Evolutionary conservation across 192 early-diverging fungal species (phyloP).

Genomic region (Umbelopsis vinacea): DNA sequence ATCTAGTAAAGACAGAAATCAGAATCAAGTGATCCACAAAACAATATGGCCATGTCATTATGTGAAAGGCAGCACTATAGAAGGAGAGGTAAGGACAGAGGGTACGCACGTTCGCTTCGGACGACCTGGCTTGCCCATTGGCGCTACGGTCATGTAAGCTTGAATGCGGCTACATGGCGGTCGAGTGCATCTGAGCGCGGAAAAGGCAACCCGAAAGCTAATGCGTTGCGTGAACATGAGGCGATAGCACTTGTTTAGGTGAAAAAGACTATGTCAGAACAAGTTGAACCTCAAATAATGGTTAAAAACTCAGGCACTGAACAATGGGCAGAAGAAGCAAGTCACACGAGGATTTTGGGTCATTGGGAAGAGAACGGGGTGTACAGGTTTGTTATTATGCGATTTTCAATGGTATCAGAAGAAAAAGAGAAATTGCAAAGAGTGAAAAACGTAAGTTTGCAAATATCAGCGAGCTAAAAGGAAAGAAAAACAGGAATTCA

Average conservation of each 20-base stretch:
- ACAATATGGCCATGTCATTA: too few species aligned
- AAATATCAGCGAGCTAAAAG: not conserved
- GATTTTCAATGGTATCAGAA: slow-evolving; percentile 1
- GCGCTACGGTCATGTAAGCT: not conserved
- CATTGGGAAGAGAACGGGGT: not conserved
- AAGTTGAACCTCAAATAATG: too few species aligned
- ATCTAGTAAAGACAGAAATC: too few species aligned
- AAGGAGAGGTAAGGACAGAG: too few species aligned
- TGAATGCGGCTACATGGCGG: not conserved
- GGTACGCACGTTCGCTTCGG: not conserved
- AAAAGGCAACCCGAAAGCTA: too few species aligned
- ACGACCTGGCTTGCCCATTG: not conserved
- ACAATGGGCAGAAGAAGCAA: not conserved
- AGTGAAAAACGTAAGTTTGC: not conserved
- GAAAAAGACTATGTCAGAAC: too few species aligned
- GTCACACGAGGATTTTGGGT: not conserved
- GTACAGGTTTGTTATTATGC: slow-evolving; percentile 3
- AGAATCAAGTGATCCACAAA: too few species aligned
- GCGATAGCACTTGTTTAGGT: too few species aligned
- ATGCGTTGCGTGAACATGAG: too few species aligned
- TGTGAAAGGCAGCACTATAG: too few species aligned
- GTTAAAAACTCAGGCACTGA: not conserved
- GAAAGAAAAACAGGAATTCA: not conserved
- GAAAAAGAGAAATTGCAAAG: not conserved
- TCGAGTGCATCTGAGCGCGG: too few species aligned